phyloP scores from a whole-genome alignment of 2,329 filamentous ascomycete genomes.

The Beauveria rudraprayagi region DNA sequence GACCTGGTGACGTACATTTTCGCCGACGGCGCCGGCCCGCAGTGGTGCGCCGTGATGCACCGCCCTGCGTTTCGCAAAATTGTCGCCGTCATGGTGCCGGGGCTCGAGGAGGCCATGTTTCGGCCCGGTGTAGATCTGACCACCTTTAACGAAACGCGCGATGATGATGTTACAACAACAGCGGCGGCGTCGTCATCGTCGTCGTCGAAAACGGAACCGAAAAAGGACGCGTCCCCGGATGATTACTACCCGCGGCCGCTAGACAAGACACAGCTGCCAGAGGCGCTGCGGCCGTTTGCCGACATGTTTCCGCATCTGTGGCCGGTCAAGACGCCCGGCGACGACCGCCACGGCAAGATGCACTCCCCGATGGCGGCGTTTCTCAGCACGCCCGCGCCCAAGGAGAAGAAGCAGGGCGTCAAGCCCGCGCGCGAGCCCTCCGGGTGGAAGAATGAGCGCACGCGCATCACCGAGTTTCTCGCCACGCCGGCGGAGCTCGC shows the following conservation, averaged over 20 bases:
- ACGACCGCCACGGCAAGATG: constrained; percentile 70
- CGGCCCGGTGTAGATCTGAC: constrained; percentile 47
- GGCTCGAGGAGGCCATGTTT: constrained; percentile 86
- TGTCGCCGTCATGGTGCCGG: constrained; percentile 85
- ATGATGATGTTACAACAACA: constrained; percentile 16
- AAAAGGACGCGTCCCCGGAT: constrained; percentile 39
- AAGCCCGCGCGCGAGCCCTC: constrained; percentile 55
- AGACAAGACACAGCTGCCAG: constrained; percentile 41
- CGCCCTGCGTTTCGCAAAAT: constrained; percentile 65
- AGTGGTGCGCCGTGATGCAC: constrained; percentile 57
- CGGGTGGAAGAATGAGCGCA: constrained; percentile 66
- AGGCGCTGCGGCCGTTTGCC: constrained; percentile 57
- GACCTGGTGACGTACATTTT: constrained; percentile 59
- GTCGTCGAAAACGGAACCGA: constrained; percentile 12
- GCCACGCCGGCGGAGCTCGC: constrained; percentile 63
- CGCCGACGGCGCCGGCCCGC: constrained; percentile 55
- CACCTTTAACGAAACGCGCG: constrained; percentile 32
- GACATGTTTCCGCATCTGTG: constrained; percentile 83
- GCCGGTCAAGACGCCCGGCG: constrained; percentile 81
- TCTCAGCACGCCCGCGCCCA: constrained; percentile 64
- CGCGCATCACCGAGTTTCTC: constrained; percentile 74
- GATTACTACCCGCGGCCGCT: constrained; percentile 52
- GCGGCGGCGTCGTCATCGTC: constrained; percentile 19
- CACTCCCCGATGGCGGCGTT: constrained; percentile 84
- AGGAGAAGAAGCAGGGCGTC: constrained; percentile 53